Evolutionary conservation across 768 basidiomycete genomes (phyloP).

Genomic region (Pulveroboletus sp.): DNA sequence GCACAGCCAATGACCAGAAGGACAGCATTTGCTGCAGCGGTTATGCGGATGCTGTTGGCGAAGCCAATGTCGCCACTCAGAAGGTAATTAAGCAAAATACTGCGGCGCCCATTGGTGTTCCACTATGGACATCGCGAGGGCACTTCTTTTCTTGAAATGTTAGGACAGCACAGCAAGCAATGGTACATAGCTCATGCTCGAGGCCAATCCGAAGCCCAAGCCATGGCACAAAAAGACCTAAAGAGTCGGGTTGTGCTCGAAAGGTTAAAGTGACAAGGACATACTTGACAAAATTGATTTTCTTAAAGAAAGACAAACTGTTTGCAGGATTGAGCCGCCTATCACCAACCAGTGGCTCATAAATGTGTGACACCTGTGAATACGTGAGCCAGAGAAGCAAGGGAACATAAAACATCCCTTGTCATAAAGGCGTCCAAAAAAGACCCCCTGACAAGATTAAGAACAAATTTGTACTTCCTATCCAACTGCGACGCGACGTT

Average conservation of each 20-base stretch:
- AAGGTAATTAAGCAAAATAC: slow-evolving; percentile 27
- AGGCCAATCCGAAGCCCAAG: slow-evolving; percentile 44
- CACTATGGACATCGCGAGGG: slow-evolving; percentile 42
- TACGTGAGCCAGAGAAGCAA: neutral
- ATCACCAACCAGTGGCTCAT: slow-evolving; percentile 42
- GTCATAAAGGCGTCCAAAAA: slow-evolving; percentile 50
- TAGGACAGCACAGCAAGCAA: slow-evolving; percentile 43
- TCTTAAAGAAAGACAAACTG: slow-evolving; percentile 37
- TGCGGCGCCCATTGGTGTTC: slow-evolving; percentile 31
- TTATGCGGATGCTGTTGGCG: slow-evolving; percentile 41
- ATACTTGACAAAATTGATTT: slow-evolving; percentile 34
- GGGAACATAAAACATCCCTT: slow-evolving; percentile 43
- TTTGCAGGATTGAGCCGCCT: slow-evolving; percentile 41
- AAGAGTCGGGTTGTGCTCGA: slow-evolving; percentile 26
- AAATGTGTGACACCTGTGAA: neutral
- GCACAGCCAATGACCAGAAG: slow-evolving; percentile 33
- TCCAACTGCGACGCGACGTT: slow-evolving; percentile 29
- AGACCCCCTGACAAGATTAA: slow-evolving; percentile 40
- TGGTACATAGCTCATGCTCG: slow-evolving; percentile 37
- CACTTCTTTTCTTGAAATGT: slow-evolving; percentile 39
- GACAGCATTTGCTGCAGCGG: slow-evolving; percentile 39
- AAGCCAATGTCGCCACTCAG: slow-evolving; percentile 30
- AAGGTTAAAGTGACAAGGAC: slow-evolving; percentile 15
- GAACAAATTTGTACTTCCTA: slow-evolving; percentile 49
- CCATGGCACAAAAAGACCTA: slow-evolving; percentile 37